Evolutionary conservation across 768 basidiomycete genomes (phyloP).

Genomic region (Amanita subjunquillea): DNA sequence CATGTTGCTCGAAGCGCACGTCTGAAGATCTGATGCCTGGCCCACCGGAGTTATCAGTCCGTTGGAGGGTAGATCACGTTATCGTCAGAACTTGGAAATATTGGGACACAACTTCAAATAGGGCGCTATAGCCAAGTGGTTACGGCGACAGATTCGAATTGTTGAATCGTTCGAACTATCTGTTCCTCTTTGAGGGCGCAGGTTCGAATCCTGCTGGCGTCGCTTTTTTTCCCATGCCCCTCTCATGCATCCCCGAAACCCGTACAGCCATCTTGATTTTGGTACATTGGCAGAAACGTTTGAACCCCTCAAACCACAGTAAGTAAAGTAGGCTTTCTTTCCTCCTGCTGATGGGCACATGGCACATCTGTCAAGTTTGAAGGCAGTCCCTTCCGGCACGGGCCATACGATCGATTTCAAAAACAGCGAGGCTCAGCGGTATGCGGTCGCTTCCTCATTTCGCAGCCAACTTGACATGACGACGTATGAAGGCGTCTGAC

Average conservation of each 20-base stretch:
- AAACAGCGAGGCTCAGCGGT: constrained; percentile 64
- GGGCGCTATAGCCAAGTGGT: constrained; percentile 70
- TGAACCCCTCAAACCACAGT: constrained; percentile 48
- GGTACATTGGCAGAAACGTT: constrained; percentile 41
- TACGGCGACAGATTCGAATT: constrained; percentile 56
- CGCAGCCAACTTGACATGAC: not conserved
- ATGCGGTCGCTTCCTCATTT: not conserved
- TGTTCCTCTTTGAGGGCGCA: constrained; percentile 64
- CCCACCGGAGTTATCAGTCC: too few species aligned
- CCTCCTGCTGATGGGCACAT: not conserved
- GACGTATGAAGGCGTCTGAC: constrained; percentile 54
- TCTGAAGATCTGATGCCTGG: too few species aligned
- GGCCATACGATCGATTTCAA: constrained; percentile 62
- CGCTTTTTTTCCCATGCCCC: constrained; percentile 13
- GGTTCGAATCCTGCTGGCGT: constrained; percentile 63
- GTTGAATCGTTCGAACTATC: constrained; percentile 19
- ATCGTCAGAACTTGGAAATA: too few species aligned
- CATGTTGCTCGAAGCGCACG: not conserved
- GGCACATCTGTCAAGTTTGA: constrained; percentile 7
- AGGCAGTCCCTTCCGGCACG: constrained; percentile 17
- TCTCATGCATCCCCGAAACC: constrained; percentile 32
- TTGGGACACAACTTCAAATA: not conserved
- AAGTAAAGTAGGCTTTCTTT: constrained; percentile 10
- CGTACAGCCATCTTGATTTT: constrained; percentile 45
- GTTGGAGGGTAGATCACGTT: too few species aligned